Percentiles rank a stretch among this genome's conserved stretches.
Evolutionary conservation across 2,329 filamentous ascomycete genomes (phyloP).

Genomic region (Cercospora berteroae): DNA sequence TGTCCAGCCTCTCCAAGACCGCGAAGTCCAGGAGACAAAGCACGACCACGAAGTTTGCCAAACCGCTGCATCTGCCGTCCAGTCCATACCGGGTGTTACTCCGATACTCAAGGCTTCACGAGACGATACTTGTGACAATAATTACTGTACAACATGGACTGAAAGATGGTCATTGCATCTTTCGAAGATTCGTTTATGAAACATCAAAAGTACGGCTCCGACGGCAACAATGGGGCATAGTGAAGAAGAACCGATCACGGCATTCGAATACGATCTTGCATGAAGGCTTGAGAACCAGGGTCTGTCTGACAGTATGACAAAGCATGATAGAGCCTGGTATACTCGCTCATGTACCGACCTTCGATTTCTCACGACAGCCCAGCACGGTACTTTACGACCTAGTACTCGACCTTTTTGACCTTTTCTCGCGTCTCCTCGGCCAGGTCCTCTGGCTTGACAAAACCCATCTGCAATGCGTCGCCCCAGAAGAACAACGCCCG

Average conservation of each 20-base stretch:
- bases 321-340: background rate
- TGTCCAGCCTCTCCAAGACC: too few relatives aligned
- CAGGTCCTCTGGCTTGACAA: constrained; percentile 73
- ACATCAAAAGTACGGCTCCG: background rate
- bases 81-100: background rate
- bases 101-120: background rate
- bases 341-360: background rate
- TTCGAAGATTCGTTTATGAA: background rate
- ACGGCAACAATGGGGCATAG: background rate
- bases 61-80: background rate
- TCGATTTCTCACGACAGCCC: background rate
- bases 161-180: background rate
- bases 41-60: too few relatives aligned
- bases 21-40: too few relatives aligned
- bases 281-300: background rate
- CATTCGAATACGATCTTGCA: background rate
- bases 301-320: background rate
- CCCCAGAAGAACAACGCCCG: constrained; percentile 93
- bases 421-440: constrained; percentile 62
- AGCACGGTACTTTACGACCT: background rate
- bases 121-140: background rate
- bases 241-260: background rate
- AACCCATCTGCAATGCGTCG: constrained; percentile 73
- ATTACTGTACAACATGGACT: background rate
- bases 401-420: constrained; percentile 70